Percentiles rank a stretch among this genome's conserved stretches.
Conservation (phyloP, 352 stramenopile genomes). For the Nothophytophthora sp. region DNA sequence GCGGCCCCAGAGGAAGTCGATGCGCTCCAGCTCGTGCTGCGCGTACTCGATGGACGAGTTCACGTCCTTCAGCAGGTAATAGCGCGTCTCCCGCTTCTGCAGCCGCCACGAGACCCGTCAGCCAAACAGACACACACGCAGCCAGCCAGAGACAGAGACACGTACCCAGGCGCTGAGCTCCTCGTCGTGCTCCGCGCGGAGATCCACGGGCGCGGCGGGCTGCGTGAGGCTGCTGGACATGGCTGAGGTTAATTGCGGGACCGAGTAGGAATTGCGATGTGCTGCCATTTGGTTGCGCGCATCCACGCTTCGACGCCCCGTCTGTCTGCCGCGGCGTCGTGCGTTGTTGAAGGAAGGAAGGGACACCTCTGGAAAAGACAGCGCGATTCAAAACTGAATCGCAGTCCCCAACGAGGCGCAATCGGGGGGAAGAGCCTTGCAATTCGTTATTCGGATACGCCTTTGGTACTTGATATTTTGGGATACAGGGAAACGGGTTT, state of each 20-base stretch:
- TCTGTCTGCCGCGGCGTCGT: background rate
- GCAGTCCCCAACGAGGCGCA: background rate
- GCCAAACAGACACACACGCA: background rate
- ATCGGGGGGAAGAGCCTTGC: background rate
- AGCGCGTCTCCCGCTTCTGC: slow-evolving; percentile 61
- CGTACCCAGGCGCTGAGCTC: slow-evolving; percentile 55
- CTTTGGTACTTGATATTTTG: too few species aligned
- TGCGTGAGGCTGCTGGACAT: slow-evolving; percentile 30
- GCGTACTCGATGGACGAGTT: slow-evolving; percentile 48
- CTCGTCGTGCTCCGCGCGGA: slow-evolving; percentile 24
- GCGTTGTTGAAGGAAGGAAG: slow-evolving; percentile 15
- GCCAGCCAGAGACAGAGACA: background rate
- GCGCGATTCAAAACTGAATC: slow-evolving; percentile 1
- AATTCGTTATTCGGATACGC: too few species aligned
- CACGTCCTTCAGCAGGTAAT: slow-evolving; percentile 64
- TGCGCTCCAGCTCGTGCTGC: slow-evolving; percentile 67
- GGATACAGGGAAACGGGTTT: too few species aligned
- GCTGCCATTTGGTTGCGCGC: background rate
- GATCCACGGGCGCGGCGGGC: background rate
- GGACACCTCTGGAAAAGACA: slow-evolving; percentile 1
- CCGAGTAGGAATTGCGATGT: slow-evolving; percentile 15
- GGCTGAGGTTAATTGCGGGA: background rate
- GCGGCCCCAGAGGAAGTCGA: slow-evolving; percentile 83
- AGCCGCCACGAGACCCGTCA: background rate
- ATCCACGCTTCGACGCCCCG: background rate